phyloP scores from a whole-genome alignment of 2,329 filamentous ascomycete species.

The Sporothrix luriei region DNA sequence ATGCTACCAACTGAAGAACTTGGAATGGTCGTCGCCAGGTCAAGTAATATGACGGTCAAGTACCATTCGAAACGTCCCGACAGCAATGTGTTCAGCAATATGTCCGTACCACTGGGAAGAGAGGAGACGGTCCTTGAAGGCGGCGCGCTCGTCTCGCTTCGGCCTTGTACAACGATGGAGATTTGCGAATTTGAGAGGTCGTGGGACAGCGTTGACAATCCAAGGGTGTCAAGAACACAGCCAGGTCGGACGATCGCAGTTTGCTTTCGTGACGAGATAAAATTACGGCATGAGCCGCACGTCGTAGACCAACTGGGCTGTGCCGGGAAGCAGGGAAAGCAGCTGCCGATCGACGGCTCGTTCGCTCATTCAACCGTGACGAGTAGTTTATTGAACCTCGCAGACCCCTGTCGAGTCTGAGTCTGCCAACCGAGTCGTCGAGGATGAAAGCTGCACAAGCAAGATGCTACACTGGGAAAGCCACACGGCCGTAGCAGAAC shows the following conservation, averaged over 20 bases:
- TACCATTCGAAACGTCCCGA: neutral
- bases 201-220: neutral
- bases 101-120: neutral
- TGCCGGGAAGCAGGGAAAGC: neutral
- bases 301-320: neutral
- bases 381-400: neutral
- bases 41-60: conserved; percentile 16
- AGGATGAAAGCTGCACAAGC: neutral
- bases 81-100: neutral
- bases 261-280: neutral
- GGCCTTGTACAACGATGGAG: neutral
- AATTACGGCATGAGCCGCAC: conserved; percentile 1
- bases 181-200: neutral
- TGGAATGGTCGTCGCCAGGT: neutral
- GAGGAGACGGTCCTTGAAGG: neutral
- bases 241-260: neutral
- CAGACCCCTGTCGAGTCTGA: neutral
- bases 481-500: neutral
- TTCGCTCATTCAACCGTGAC: neutral
- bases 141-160: neutral
- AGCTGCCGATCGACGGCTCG: neutral
- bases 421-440: neutral
- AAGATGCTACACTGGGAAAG: neutral
- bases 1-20: neutral
- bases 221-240: neutral